Evolutionary conservation across 345 rosid genomes (phyloP).

Genomic region (Populus ilicifolia): DNA sequence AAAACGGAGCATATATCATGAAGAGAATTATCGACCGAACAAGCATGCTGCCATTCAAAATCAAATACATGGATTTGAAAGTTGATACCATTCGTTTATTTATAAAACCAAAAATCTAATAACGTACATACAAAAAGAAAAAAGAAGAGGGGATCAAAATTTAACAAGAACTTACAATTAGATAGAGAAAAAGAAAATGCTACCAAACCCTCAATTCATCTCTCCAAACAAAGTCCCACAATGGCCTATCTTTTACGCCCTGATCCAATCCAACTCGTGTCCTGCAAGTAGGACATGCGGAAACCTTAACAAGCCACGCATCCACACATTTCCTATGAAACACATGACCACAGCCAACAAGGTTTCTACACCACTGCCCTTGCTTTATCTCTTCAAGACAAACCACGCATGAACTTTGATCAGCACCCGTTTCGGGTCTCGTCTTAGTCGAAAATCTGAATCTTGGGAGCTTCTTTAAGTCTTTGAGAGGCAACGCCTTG

Average conservation of each 20-base stretch:
- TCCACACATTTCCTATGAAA: constrained; percentile 82
- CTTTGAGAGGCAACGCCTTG: constrained; percentile 42
- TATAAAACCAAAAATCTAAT: background rate
- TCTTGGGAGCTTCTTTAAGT: constrained; percentile 57
- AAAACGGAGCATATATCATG: background rate
- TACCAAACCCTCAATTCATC: constrained; percentile 28
- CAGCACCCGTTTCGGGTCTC: constrained; percentile 14
- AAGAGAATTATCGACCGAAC: background rate
- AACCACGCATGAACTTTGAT: constrained; percentile 52
- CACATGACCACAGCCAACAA: constrained; percentile 68
- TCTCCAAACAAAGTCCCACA: constrained; percentile 25
- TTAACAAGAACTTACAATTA: constrained; percentile 18
- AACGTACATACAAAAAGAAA: background rate
- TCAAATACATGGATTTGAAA: background rate
- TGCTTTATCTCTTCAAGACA: constrained; percentile 66
- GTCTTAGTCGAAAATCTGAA: constrained; percentile 38
- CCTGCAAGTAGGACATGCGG: constrained; percentile 75
- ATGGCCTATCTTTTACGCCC: constrained; percentile 12
- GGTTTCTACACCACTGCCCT: constrained; percentile 82
- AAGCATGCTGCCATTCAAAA: background rate
- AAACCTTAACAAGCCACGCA: constrained; percentile 65
- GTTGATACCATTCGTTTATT: background rate
- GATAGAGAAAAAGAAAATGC: constrained; percentile 8
- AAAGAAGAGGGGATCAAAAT: background rate
- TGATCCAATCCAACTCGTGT: constrained; percentile 32